These are phyloP conservation scores for Aspergillus awamori DNA, from an alignment of 2,329 filamentous ascomycete species.

Conservation along the genomic window DNA sequence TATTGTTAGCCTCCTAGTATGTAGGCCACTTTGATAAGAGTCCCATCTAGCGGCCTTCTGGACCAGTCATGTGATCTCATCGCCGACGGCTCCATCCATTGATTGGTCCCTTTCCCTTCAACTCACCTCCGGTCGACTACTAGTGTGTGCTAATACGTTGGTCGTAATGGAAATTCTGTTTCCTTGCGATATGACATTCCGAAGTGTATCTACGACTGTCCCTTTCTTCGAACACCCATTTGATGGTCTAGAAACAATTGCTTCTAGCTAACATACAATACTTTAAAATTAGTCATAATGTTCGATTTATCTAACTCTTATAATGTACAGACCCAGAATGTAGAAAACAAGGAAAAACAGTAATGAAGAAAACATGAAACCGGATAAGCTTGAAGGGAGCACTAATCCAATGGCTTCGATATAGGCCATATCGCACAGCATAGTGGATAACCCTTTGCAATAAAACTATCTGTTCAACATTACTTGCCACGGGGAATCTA, in stretches of 20 bases:
- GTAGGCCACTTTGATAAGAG: not conserved
- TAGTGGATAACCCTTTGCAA: not conserved
- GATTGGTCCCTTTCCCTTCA: not conserved
- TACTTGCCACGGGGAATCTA: conserved; percentile 1
- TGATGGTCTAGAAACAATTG: too few relatives aligned
- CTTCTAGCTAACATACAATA: too few relatives aligned
- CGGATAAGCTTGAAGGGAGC: not conserved
- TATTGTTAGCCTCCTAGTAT: not conserved
- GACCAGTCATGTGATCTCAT: not conserved
- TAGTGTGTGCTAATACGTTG: not conserved
- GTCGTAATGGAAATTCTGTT: not conserved
- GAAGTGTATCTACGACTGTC: too few relatives aligned
- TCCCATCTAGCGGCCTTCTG: not conserved
- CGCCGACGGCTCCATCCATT: not conserved
- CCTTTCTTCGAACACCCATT: too few relatives aligned
- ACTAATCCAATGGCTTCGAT: not conserved
- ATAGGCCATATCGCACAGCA: not conserved
- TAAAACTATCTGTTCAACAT: not conserved
- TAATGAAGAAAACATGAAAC: too few relatives aligned
- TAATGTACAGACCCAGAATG: not conserved
- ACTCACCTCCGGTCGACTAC: not conserved
- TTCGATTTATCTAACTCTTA: not conserved
- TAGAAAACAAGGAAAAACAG: not conserved
- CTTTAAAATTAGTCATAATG: too few relatives aligned
- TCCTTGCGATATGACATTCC: too few relatives aligned